Evolutionary conservation across 306 rosid species (phyloP), one percentile per base, ranked within the genome.

Genomic region (Quercus engelmannii): DNA sequence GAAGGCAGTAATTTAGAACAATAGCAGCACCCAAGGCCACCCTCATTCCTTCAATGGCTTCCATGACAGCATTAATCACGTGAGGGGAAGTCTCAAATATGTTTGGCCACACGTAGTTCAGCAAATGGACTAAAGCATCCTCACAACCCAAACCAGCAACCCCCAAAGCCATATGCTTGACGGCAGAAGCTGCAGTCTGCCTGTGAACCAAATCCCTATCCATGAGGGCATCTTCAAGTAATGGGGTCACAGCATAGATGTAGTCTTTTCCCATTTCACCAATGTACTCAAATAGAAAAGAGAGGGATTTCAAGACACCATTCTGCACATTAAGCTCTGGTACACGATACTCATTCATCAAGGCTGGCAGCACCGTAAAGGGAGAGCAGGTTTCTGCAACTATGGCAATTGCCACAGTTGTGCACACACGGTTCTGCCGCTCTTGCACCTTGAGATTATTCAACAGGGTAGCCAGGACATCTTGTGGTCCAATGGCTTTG

Each of bases 201-300:
- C 98, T 86, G 79, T 91, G 98, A 73, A 94, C 98, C 85, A 94
- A 76, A 86, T 94, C 98, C 79, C 98, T 84, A 75, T 94, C 98
- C 97, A 94, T 94, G 19, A 94, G 92, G 20, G 97, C 97, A 78
- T 94, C 98, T 85, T 94, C 98, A 2, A 94, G 98, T 85, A 94
- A 78, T 3, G 98, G 97, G 52, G 98, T 94, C 73, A 94, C 98
- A 0, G 98, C 98, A 49, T 94, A 94, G 69, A 94, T 94, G 76
- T 94, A 94, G 81, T 94, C 98, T 78, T 94, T 94, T 30, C 98
- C 98, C 98, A 94, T 94, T 85, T 94, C 98, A 49, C 98, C 98
- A 43, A 94, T 94, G 83, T 94, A 94, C 91, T 94, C 97, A 12
- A 94, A 94, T 23, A 94, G 89, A 88, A 94, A 94, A 51, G 98